phyloP scores from a whole-genome alignment of 129 eudicot genomes.

The Sambucus nigra region DNA sequence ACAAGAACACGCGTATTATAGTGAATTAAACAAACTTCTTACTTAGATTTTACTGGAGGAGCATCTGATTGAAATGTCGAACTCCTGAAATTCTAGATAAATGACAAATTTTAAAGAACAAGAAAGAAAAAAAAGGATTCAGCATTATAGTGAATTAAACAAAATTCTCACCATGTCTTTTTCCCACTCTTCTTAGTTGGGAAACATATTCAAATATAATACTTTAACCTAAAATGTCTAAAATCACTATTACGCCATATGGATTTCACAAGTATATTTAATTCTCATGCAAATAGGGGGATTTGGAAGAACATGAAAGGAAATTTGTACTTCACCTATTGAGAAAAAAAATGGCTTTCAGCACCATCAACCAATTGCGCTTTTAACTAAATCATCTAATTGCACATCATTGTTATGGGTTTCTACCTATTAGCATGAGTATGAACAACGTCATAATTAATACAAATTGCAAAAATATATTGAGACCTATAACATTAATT shows the following conservation, averaged over 20 bases:
- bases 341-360: constrained; percentile 58
- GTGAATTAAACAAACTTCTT: too few relatives aligned
- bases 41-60: constrained; percentile 50
- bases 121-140: background rate
- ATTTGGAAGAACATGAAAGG: background rate
- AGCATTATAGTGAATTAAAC: background rate
- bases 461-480: background rate
- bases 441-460: background rate
- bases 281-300: background rate
- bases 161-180: constrained; percentile 67
- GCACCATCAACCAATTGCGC: too few relatives aligned
- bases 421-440: constrained; percentile 61
- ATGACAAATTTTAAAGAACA: background rate
- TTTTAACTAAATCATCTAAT: constrained; percentile 70
- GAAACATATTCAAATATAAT: constrained; percentile 89
- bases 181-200: constrained; percentile 79
- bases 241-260: background rate
- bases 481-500: background rate
- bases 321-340: constrained; percentile 43
- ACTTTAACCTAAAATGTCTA: constrained; percentile 50
- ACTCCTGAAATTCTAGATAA: constrained; percentile 43
- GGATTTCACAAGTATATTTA: background rate
- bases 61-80: constrained; percentile 79
- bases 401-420: constrained; percentile 60
- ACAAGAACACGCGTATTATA: too few relatives aligned